These are phyloP conservation scores for Talaromyces pinophilus DNA, from an alignment of 2,329 filamentous ascomycete species.

Conservation along the genomic window DNA sequence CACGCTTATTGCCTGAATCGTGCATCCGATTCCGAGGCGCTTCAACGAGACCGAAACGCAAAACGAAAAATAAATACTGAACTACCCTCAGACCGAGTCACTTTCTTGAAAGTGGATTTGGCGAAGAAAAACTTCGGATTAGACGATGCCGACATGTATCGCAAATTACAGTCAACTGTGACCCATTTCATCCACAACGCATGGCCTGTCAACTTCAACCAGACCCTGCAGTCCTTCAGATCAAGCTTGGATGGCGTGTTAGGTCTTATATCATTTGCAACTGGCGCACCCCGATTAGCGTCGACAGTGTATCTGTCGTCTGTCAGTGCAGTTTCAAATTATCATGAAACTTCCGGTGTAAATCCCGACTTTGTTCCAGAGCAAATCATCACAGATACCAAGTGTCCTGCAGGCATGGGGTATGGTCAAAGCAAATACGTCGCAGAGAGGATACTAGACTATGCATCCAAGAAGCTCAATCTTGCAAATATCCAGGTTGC, in stretches of 20 bases:
- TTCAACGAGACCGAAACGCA: conserved; percentile 12
- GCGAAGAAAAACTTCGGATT: background rate
- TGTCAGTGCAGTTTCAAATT: conserved; percentile 7
- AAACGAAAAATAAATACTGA: conserved; percentile 1
- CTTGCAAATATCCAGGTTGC: background rate
- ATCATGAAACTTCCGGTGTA: background rate
- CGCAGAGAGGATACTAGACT: conserved; percentile 12
- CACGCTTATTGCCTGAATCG: conserved; percentile 18
- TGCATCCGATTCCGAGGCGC: background rate
- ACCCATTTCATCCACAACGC: conserved; percentile 21
- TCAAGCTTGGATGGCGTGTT: conserved; percentile 12
- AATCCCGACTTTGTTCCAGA: background rate
- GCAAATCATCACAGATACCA: conserved; percentile 9
- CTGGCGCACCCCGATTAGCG: background rate
- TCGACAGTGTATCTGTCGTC: conserved; percentile 14
- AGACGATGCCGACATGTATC: background rate
- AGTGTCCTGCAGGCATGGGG: conserved; percentile 10
- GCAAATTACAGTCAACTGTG: background rate
- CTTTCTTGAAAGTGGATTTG: conserved; percentile 18
- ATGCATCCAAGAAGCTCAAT: conserved; percentile 5
- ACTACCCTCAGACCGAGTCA: conserved; percentile 7
- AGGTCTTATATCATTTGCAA: conserved; percentile 10
- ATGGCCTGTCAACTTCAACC: conserved; percentile 20
- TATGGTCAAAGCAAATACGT: conserved; percentile 19
- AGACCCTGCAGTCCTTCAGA: conserved; percentile 12